Conservation (phyloP, 345 rosid species). For the Toxicodendron radicans region DNA sequence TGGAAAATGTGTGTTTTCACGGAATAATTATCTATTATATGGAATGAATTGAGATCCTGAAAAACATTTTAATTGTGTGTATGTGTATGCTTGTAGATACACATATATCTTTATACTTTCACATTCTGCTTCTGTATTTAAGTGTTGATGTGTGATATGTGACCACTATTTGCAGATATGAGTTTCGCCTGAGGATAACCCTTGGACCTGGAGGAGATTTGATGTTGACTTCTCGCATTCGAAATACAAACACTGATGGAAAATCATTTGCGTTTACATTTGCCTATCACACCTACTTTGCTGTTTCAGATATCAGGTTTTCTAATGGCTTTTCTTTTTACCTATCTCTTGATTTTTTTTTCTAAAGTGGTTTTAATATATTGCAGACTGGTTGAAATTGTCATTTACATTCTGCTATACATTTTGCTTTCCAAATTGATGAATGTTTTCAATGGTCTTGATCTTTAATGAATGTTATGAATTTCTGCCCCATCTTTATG, state of each 20-base stretch:
- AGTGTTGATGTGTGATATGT: neutral
- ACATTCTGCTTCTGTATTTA: neutral
- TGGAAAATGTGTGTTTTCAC: neutral
- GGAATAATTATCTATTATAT: neutral
- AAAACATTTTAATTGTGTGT: neutral
- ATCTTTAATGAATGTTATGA: neutral
- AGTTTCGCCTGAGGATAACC: conserved; percentile 55
- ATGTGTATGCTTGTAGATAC: neutral
- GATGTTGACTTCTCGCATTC: conserved; percentile 59
- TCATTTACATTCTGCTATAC: neutral
- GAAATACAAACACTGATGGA: conserved; percentile 58
- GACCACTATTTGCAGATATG: conserved; percentile 35
- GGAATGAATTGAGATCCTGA: neutral
- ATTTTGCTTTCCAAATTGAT: neutral
- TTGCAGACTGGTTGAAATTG: neutral
- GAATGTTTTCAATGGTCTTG: neutral
- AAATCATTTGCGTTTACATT: conserved; percentile 61
- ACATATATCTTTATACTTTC: neutral
- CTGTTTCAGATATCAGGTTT: conserved; percentile 61
- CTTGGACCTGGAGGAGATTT: conserved; percentile 60
- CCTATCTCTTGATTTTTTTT: neutral
- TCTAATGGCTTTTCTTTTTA: neutral
- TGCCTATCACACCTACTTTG: conserved; percentile 60
- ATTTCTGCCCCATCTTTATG: neutral
- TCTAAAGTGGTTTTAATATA: neutral